Percentiles rank a stretch among this genome's conserved stretches.
Conservation (phyloP, 1,284 basidiomycete species). For the Pseudozyma sp. region DNA sequence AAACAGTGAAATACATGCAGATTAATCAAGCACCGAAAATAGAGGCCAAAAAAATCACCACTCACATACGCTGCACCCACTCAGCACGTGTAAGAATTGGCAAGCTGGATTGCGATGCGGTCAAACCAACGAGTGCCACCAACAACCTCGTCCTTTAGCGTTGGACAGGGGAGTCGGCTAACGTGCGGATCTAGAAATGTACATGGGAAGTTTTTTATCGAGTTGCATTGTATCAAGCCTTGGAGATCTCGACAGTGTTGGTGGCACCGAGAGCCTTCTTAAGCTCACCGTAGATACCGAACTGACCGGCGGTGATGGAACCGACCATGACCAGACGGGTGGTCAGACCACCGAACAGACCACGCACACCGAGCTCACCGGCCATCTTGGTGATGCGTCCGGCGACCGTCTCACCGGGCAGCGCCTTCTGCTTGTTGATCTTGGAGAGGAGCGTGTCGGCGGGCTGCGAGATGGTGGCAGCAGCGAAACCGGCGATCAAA, state of each 20-base stretch:
- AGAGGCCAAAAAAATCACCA: too few relatives aligned
- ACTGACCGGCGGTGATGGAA: conserved; percentile 73
- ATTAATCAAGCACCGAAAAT: too few relatives aligned
- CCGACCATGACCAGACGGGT: conserved; percentile 70
- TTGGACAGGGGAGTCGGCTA: too few relatives aligned
- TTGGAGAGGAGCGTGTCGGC: conserved; percentile 71
- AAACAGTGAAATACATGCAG: too few relatives aligned
- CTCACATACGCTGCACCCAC: too few relatives aligned
- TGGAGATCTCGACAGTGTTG: conserved; percentile 68
- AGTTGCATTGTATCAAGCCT: conserved; percentile 22
- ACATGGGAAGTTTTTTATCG: neutral
- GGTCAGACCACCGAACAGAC: conserved; percentile 72
- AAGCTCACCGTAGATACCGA: conserved; percentile 72
- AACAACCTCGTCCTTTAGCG: too few relatives aligned
- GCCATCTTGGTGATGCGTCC: conserved; percentile 72
- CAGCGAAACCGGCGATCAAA: conserved; percentile 68
- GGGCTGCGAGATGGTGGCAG: conserved; percentile 68
- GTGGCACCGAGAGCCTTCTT: conserved; percentile 72
- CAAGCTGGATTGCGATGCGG: too few relatives aligned
- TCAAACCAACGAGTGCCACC: too few relatives aligned
- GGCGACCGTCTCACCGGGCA: conserved; percentile 72
- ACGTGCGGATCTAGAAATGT: conserved; percentile 4
- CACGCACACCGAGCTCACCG: conserved; percentile 71
- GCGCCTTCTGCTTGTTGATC: conserved; percentile 75
- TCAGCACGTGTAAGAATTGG: too few relatives aligned